Evolutionary conservation across 768 basidiomycete genomes (phyloP), one percentile per base, ranked within the genome.

Genomic region (Saitozyma sp.): DNA sequence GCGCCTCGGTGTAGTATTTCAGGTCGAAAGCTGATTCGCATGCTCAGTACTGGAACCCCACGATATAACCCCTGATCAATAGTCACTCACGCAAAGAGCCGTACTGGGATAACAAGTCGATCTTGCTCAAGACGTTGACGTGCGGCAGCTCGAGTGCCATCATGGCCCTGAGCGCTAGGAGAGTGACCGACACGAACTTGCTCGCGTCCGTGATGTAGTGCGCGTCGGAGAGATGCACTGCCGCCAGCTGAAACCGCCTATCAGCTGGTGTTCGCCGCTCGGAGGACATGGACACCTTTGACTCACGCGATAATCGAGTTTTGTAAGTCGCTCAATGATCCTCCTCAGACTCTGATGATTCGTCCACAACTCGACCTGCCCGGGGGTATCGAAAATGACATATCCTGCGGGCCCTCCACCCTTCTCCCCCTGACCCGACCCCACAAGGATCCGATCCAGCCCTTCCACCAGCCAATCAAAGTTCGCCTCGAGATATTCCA

Each of bases 61-160:
- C 3, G 10, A 9, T 62, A 41, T 16, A 62, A 17, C 16, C 41
- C 16, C 13, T 17, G 10, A 37, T 11, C 29, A 29, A 29, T 29
- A 19, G 19, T 38, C 42, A 76, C 85, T 51, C 70, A 94, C 94
- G 91, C 49, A 98, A 84, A 64, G 95, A 91, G 10, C 96, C 96
- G 64, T 95, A 94, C 67, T 89, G 86, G 16, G 85, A 83, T 16
- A 99, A 82, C n/a, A 97, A 82, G 80, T 99, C 96, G 58, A 98
- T 84, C 80, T 99, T 99, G 9, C 92, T 94, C 13, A 99, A 83
- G 3, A 99, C 96, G 74, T 99, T 98, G 80, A 99, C 83, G 76
- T 98, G 96, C 0, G 96, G 96, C n/a, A 98, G 84, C 73, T 96
- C 96, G 59, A 99, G 84, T 73, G 97, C 94, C n/a, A 99, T 83